Evolutionary conservation across 2,329 filamentous ascomycete species (phyloP).

Genomic region (Penicillium nordicum): DNA sequence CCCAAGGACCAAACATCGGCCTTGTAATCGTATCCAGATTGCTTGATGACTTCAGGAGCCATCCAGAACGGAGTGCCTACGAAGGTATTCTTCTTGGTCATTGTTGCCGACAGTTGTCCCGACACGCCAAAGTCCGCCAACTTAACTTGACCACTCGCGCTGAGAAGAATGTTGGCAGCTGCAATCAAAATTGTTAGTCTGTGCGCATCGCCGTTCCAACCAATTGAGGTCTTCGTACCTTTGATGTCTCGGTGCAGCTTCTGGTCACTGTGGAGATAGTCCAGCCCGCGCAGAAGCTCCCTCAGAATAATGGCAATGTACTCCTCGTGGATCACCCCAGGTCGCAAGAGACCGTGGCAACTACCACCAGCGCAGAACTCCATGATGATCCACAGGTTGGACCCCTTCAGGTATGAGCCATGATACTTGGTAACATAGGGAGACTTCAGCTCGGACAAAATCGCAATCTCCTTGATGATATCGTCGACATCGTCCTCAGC

Average conservation of each 20-base stretch:
- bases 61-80: constrained; percentile 99
- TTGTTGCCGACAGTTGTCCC: constrained; percentile 90
- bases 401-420: constrained; percentile 92
- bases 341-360: constrained; percentile 93
- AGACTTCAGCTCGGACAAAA: constrained; percentile 91
- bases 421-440: constrained; percentile 98
- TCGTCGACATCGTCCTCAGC: constrained; percentile 99
- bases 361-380: constrained; percentile 97
- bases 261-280: constrained; percentile 91
- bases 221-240: constrained; percentile 49
- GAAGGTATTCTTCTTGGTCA: constrained; percentile 99
- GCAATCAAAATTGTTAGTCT: constrained; percentile 17
- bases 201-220: not conserved
- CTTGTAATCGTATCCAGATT: constrained; percentile 96
- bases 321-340: constrained; percentile 83
- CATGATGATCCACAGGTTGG: constrained; percentile 99
- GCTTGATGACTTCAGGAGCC: constrained; percentile 98
- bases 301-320: constrained; percentile 95
- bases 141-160: constrained; percentile 91
- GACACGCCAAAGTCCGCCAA: constrained; percentile 96
- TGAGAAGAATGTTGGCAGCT: constrained; percentile 91
- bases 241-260: constrained; percentile 97
- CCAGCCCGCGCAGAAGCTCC: constrained; percentile 82
- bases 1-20: constrained; percentile 97
- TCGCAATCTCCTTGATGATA: constrained; percentile 98